These are phyloP conservation scores for Salmacisia buchloeana DNA, from an alignment of 1,284 basidiomycete species.

Conservation along the genomic window DNA sequence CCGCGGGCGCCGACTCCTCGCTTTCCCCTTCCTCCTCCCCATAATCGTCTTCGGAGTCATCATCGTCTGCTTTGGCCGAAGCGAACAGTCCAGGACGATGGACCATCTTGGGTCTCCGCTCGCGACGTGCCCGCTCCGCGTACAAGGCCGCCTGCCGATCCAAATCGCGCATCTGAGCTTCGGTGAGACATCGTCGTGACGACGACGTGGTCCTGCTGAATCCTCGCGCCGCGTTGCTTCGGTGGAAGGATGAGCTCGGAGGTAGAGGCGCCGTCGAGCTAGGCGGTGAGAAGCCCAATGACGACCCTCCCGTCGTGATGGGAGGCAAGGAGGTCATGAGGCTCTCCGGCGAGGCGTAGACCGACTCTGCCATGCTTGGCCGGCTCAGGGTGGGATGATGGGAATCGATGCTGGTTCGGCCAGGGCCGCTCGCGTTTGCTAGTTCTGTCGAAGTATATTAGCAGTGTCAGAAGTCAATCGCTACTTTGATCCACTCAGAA, in stretches of 20 bases:
- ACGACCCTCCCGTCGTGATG: neutral
- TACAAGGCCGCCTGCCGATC: slow-evolving; percentile 1
- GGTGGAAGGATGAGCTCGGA: no score
- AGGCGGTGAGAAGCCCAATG: neutral
- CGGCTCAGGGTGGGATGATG: neutral
- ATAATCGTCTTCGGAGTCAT: slow-evolving; percentile 39
- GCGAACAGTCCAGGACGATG: neutral
- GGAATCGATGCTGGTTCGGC: slow-evolving; percentile 3
- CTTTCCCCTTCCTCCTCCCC: slow-evolving; percentile 20
- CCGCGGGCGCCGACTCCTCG: neutral
- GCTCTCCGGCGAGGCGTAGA: neutral
- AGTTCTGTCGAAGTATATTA: no score
- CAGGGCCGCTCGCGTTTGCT: no score
- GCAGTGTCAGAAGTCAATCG: no score
- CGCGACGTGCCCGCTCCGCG: neutral
- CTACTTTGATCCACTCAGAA: neutral
- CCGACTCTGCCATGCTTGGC: neutral
- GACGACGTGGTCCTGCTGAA: no score
- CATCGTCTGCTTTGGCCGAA: neutral
- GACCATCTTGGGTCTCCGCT: neutral
- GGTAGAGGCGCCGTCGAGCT: neutral
- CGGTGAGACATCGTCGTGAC: no score
- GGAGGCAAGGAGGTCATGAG: neutral
- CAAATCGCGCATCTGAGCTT: neutral
- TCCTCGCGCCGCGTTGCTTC: no score